These are phyloP conservation scores for Tolypocladium ophioglossoides DNA, from an alignment of 2,329 filamentous ascomycete genomes.

Conservation along the genomic window DNA sequence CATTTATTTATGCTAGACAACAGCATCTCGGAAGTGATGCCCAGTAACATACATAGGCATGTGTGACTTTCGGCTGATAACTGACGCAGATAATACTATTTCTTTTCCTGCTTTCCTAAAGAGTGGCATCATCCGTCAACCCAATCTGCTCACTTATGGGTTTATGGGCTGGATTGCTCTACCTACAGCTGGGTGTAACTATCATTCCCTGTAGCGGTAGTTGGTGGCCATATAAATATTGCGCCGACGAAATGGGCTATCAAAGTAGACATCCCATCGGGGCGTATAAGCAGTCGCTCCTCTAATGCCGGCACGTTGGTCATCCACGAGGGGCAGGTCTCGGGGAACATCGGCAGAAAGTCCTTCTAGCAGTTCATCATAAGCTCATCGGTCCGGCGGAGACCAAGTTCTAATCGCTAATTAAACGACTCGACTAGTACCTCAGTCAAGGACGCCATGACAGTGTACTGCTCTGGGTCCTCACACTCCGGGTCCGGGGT, in stretches of 20 bases:
- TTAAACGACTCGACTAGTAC: constrained; percentile 12
- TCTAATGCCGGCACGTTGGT: not conserved
- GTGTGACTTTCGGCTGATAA: too few species aligned
- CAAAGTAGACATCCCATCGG: not conserved
- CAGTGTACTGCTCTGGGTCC: constrained; percentile 12
- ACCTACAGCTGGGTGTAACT: too few species aligned
- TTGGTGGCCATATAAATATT: constrained; percentile 6
- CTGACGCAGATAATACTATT: too few species aligned
- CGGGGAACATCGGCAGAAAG: constrained; percentile 1
- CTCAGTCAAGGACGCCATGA: constrained; percentile 13
- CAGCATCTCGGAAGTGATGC: too few species aligned
- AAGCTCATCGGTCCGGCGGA: constrained; percentile 6
- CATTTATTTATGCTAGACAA: too few species aligned
- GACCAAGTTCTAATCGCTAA: constrained; percentile 12
- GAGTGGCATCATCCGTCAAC: too few species aligned
- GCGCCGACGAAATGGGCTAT: constrained; percentile 6
- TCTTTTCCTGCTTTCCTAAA: too few species aligned
- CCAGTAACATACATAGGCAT: too few species aligned
- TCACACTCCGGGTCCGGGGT: constrained; percentile 10
- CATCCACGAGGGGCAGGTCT: constrained; percentile 4
- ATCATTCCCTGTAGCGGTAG: constrained; percentile 9
- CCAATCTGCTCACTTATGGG: too few species aligned
- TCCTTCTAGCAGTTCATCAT: not conserved
- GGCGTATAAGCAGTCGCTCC: constrained; percentile 2
- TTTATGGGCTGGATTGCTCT: too few species aligned